phyloP scores from a whole-genome alignment of 2,329 filamentous ascomycete species.

The Pestalotiopsis sp. region DNA sequence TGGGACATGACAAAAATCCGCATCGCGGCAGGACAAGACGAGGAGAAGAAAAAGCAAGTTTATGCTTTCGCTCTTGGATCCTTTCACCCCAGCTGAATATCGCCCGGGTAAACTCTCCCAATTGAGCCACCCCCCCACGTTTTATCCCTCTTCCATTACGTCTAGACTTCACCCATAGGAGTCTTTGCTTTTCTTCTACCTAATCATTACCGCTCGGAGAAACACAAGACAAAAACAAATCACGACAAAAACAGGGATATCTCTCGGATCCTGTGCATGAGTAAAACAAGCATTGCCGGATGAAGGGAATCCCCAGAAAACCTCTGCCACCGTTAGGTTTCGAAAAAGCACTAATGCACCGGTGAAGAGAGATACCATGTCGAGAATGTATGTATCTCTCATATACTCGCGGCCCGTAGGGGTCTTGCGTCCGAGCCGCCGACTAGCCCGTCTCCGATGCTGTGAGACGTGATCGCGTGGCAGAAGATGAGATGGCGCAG shows the following conservation, averaged over 20 bases:
- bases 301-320: neutral
- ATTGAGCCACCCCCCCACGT: neutral
- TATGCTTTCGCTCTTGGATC: neutral
- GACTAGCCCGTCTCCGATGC: neutral
- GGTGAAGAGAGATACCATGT: neutral
- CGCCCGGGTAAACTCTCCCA: neutral
- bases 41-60: neutral
- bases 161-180: neutral
- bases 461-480: conserved; percentile 3
- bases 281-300: neutral
- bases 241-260: neutral
- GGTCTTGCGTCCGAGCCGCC: neutral
- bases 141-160: neutral
- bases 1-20: neutral
- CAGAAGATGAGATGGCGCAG: neutral
- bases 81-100: neutral
- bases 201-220: neutral
- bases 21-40: neutral
- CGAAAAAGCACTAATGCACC: neutral
- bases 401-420: neutral
- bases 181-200: neutral
- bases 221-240: neutral
- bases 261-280: neutral
- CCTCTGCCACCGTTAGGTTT: neutral
- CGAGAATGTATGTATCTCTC: neutral